A percentile compares a stretch with the other conserved stretches of the same genome.
phyloP scores from a whole-genome alignment of 2,329 filamentous ascomycete species.

The Trichoderma koningiopsis region DNA sequence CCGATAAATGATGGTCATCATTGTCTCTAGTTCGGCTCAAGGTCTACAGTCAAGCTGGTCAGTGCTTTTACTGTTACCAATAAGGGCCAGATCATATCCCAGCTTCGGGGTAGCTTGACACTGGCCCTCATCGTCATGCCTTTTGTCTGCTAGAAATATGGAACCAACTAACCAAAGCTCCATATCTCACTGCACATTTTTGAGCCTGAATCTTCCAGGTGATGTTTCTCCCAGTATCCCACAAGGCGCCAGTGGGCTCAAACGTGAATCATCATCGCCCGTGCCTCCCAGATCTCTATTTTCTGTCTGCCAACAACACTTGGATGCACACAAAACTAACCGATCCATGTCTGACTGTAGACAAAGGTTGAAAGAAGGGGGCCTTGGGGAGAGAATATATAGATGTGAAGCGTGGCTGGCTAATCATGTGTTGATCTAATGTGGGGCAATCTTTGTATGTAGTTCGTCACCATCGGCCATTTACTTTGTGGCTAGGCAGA shows the following conservation, averaged over 20 bases:
- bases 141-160: not conserved
- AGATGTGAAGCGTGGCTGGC: not conserved
- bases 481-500: no score
- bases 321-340: no score
- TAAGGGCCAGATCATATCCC: not conserved
- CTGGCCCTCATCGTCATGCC: constrained; percentile 7
- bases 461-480: not conserved
- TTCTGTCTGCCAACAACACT: no score
- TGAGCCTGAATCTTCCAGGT: not conserved
- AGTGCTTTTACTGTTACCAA: constrained; percentile 2
- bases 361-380: no score
- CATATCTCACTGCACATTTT: constrained; percentile 5
- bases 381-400: not conserved
- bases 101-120: not conserved
- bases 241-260: not conserved
- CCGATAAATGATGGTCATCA: constrained; percentile 10
- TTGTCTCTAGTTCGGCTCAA: constrained; percentile 7
- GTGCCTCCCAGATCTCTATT: not conserved
- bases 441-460: not conserved
- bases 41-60: not conserved
- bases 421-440: not conserved
- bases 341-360: no score
- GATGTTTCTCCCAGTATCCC: not conserved
- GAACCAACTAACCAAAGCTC: not conserved
- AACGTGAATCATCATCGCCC: not conserved